Percentiles rank a stretch among this genome's conserved stretches.
phyloP scores from a whole-genome alignment of 2,329 filamentous ascomycete species.

The Penicillium sp. region DNA sequence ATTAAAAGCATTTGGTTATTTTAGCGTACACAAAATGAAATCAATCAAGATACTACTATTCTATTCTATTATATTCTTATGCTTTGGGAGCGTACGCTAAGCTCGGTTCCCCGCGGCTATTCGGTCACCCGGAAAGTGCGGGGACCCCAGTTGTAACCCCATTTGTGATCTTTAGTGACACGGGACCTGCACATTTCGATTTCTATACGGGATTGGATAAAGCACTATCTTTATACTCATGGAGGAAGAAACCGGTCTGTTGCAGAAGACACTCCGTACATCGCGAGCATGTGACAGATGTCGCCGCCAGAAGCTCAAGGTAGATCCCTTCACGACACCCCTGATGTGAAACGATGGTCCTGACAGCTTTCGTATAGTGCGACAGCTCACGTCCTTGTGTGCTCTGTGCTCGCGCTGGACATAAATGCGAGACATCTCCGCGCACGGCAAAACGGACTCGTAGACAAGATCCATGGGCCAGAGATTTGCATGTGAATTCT shows the following conservation, averaged over 20 bases:
- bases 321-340: not conserved
- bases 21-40: constrained; percentile 3
- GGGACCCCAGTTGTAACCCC: not conserved
- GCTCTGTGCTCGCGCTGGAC: constrained; percentile 17
- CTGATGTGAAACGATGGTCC: constrained; percentile 36
- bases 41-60: not conserved
- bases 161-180: not conserved
- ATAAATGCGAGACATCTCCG: constrained; percentile 19
- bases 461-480: not conserved
- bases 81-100: not conserved
- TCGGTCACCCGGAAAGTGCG: constrained; percentile 2
- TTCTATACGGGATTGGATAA: too few species aligned
- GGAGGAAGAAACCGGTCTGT: not conserved
- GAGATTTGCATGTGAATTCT: not conserved
- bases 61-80: not conserved
- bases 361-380: not conserved
- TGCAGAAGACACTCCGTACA: constrained; percentile 4
- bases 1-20: not conserved
- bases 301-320: constrained; percentile 37
- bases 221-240: not conserved
- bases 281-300: constrained; percentile 23
- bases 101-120: constrained; percentile 1
- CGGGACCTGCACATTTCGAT: not conserved
- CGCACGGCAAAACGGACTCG: constrained; percentile 1
- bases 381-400: constrained; percentile 55